Evolutionary conservation across 768 basidiomycete genomes (phyloP), one percentile per base, ranked within the genome.

Genomic region (Amanita rubescens): DNA sequence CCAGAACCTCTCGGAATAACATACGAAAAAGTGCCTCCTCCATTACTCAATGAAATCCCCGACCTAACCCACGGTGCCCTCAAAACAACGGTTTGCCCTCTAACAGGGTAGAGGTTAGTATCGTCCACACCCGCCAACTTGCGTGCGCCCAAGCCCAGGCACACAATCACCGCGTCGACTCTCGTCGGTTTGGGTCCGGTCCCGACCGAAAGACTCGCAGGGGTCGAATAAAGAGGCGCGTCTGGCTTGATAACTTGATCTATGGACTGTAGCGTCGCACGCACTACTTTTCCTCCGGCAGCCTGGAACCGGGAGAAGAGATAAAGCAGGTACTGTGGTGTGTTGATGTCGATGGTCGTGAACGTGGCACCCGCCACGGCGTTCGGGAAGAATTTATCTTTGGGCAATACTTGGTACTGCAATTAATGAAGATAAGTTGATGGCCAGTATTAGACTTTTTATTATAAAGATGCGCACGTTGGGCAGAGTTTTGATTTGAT

Each of bases 91-190:
- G 89, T 85, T 69, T 95, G 94, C 7, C 93, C 93, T 41, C 91
- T 76, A 57, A 93, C 78, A 0, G 93, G 90, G 63, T 80, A 82
- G 20, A 93, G 70, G 20, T 70, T 71, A 54, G 75, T 74, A 65
- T 96, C 94, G 61, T 93, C 84, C 2, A 94, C 81, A 5, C 92
- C 93, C 11, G 87, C 79, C 39, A 95, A 74, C 30, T 80, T 82
- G 47, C 80, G 75, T 8, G 91, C 82, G 3, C 86, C 87, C 19
- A 94, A 65, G 0, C 90, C 90, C 0, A 80, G 75, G 58, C 88
- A 91, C 9, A 85, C 78, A 5, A 93, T 64, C 1, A 92, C 62
- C 0, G 82, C 87, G 44, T 80, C 77, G 0, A 25, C 35, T 14
- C 19, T 49, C 14, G 34, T 20, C 8, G 48, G 48, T 8, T 10